These are phyloP conservation scores for Phytophthora parvispora DNA, from an alignment of 352 stramenopile genomes.

Conservation along the genomic window DNA sequence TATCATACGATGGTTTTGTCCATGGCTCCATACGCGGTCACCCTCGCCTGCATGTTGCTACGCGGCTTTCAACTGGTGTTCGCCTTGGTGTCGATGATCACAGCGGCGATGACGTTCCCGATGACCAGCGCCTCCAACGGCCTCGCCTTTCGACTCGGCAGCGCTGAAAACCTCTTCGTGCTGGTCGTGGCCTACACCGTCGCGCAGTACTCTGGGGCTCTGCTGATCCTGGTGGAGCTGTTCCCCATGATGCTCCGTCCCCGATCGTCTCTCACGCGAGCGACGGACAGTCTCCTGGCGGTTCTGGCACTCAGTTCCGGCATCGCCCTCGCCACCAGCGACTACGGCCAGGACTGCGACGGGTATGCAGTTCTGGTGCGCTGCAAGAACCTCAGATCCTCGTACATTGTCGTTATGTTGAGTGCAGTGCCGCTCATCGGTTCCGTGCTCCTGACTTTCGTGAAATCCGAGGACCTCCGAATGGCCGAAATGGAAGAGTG, in stretches of 20 bases:
- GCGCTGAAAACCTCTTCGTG: slow-evolving; percentile 33
- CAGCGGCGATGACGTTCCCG: slow-evolving; percentile 24
- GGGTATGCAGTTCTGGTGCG: slow-evolving; percentile 36
- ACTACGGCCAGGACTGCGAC: slow-evolving; percentile 43
- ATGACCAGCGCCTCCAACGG: slow-evolving; percentile 13
- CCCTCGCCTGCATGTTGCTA: slow-evolving; percentile 29
- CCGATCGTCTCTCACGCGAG: slow-evolving; percentile 30
- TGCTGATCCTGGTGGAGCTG: slow-evolving; percentile 37
- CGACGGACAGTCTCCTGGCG: slow-evolving; percentile 36
- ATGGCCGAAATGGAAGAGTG: slow-evolving; percentile 12
- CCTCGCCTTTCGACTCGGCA: slow-evolving; percentile 31
- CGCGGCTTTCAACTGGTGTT: slow-evolving; percentile 37
- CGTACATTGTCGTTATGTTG: slow-evolving; percentile 46
- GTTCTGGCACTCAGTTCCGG: slow-evolving; percentile 38
- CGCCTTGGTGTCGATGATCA: slow-evolving; percentile 43
- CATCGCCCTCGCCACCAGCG: slow-evolving; percentile 31
- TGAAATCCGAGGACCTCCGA: slow-evolving; percentile 17
- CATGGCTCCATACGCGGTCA: slow-evolving; percentile 41
- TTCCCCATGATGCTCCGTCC: slow-evolving; percentile 44
- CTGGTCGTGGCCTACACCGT: slow-evolving; percentile 37
- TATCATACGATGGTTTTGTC: slow-evolving; percentile 3
- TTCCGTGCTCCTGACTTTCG: slow-evolving; percentile 49
- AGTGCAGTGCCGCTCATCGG: slow-evolving; percentile 36
- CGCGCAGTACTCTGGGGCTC: slow-evolving; percentile 29
- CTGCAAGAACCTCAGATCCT: slow-evolving; percentile 52